Conservation (phyloP, 306 rosid species). For the Mimosa pudica region DNA sequence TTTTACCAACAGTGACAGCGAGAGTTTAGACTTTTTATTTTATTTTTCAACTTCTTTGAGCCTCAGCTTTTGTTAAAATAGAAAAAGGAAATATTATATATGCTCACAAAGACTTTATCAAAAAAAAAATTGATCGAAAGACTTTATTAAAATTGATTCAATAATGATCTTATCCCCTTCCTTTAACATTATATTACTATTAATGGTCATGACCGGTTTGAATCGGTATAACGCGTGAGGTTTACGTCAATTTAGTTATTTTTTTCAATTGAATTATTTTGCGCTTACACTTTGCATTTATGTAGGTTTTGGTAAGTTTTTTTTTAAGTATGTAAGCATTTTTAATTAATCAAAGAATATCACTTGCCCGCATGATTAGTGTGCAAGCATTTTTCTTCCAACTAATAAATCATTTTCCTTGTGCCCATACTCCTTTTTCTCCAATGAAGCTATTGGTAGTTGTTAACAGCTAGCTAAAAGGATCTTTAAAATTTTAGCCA, state of each 20-base stretch:
- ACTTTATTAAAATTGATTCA: neutral
- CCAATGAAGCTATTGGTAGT: neutral
- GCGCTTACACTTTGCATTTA: neutral
- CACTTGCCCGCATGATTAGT: too few species aligned
- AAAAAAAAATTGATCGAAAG: too few species aligned
- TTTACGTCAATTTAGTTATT: neutral
- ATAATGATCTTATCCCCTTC: neutral
- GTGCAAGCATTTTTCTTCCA: too few species aligned
- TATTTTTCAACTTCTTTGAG: neutral
- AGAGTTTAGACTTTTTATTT: neutral
- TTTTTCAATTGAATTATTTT: neutral
- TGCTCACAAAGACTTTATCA: neutral
- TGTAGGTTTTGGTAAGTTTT: neutral
- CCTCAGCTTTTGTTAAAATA: neutral
- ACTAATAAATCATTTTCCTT: neutral
- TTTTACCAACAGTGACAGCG: neutral
- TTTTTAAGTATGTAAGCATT: neutral
- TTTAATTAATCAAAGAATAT: too few species aligned
- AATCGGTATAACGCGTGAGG: neutral
- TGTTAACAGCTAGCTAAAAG: neutral
- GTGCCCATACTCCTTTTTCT: neutral
- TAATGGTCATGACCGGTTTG: neutral
- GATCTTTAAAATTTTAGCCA: neutral
- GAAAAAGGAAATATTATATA: neutral
- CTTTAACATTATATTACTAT: neutral